phyloP scores from a whole-genome alignment of 441 rosid species.

The Rhodomyrtus psidioides region DNA sequence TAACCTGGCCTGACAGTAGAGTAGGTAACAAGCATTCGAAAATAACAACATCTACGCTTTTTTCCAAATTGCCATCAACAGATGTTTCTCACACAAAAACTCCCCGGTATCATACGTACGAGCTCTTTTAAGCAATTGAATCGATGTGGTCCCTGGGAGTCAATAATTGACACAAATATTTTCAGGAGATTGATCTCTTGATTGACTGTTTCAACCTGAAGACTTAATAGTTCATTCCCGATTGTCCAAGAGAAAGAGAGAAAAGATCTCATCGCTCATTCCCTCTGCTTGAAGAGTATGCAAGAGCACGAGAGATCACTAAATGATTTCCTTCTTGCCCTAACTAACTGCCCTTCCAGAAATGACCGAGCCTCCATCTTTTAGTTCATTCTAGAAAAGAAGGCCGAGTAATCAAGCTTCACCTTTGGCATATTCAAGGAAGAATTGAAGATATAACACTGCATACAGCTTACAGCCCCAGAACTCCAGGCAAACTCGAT shows the following conservation, averaged over 20 bases:
- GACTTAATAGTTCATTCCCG: background rate
- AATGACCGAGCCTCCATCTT: background rate
- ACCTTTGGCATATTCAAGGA: background rate
- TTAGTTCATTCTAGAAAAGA: background rate
- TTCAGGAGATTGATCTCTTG: background rate
- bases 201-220: background rate
- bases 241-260: background rate
- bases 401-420: background rate
- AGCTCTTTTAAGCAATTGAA: background rate
- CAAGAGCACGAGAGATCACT: background rate
- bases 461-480: background rate
- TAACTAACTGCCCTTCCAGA: background rate
- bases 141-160: background rate
- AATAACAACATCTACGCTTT: background rate
- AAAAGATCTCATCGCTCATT: background rate
- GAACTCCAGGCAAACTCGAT: background rate
- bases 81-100: background rate
- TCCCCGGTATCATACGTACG: background rate
- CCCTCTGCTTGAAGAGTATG: background rate
- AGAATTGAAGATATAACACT: background rate
- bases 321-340: background rate
- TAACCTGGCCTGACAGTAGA: background rate
- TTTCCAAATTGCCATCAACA: background rate
- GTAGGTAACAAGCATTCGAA: background rate
- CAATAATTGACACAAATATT: background rate